These are phyloP conservation scores for Colletotrichum sp. DNA, from an alignment of 2,329 filamentous ascomycete genomes.

Conservation along the genomic window DNA sequence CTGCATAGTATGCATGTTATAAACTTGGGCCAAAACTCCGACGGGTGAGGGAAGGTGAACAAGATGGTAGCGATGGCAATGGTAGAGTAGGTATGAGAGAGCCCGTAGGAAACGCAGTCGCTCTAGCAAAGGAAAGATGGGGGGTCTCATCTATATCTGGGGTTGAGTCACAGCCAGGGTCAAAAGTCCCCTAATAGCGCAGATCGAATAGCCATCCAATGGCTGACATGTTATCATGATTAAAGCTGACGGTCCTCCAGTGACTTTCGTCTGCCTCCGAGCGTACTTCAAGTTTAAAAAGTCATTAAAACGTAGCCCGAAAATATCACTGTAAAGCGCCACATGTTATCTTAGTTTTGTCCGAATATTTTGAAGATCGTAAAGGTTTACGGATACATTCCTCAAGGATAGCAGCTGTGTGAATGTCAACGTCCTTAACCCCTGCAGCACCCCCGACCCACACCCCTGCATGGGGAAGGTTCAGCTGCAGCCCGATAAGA, in stretches of 20 bases:
- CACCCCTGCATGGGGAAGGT: not conserved
- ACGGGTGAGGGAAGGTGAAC: not conserved
- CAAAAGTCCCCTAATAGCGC: not conserved
- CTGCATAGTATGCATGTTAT: not conserved
- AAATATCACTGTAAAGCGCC: not conserved
- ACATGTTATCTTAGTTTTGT: fast-evolving
- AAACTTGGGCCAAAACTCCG: not conserved
- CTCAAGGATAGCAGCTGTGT: not conserved
- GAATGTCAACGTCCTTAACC: not conserved
- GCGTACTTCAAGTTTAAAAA: not conserved
- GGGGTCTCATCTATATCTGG: not conserved
- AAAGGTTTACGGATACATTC: not conserved
- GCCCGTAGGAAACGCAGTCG: fast-evolving
- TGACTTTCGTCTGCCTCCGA: not conserved
- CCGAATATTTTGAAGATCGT: not conserved
- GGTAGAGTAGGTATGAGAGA: not conserved
- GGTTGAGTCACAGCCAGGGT: not conserved
- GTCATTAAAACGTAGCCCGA: not conserved
- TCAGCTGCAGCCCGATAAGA: conserved; percentile 6
- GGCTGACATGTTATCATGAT: not conserved
- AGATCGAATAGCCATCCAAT: not conserved
- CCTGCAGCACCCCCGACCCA: not conserved
- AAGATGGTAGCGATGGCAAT: not conserved
- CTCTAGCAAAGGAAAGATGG: not conserved
- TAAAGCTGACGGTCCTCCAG: not conserved